Evolutionary conservation across 139 green algal species (phyloP).

Genomic region (Coccomyxa sp.): DNA sequence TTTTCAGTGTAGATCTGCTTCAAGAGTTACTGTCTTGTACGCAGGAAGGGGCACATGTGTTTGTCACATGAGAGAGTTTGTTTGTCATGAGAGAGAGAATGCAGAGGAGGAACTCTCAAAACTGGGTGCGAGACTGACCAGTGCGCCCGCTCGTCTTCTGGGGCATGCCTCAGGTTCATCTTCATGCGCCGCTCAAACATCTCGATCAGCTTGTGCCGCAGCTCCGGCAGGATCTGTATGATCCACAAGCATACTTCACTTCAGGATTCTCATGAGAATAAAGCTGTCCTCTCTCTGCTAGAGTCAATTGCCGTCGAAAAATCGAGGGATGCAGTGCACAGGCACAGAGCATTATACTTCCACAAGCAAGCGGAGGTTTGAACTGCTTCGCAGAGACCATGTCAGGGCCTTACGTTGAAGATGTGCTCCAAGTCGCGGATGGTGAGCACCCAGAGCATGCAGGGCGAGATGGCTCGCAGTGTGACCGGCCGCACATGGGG

Average conservation of each 20-base stretch:
- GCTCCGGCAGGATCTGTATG: neutral
- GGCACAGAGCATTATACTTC: neutral
- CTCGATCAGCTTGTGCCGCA: neutral
- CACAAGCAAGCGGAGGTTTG: neutral
- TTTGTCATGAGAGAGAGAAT: too few relatives aligned
- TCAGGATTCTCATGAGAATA: neutral
- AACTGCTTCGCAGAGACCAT: neutral
- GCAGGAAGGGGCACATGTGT: too few relatives aligned
- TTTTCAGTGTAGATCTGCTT: too few relatives aligned
- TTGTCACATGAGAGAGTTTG: too few relatives aligned
- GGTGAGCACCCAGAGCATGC: constrained; percentile 1
- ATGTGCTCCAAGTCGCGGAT: constrained; percentile 1
- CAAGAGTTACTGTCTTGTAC: too few relatives aligned
- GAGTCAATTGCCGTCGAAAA: too few relatives aligned
- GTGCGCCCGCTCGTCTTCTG: neutral
- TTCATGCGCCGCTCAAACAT: neutral
- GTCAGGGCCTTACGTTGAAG: neutral
- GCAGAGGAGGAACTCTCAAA: too few relatives aligned
- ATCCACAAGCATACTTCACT: neutral
- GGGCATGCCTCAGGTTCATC: neutral
- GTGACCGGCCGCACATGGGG: neutral
- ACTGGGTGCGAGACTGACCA: too few relatives aligned
- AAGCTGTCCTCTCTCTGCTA: neutral
- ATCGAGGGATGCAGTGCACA: neutral
- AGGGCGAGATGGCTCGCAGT: neutral